These are phyloP conservation scores for Fomitiporia mediterranea DNA, from an alignment of 1,284 basidiomycete species.

Conservation along the genomic window DNA sequence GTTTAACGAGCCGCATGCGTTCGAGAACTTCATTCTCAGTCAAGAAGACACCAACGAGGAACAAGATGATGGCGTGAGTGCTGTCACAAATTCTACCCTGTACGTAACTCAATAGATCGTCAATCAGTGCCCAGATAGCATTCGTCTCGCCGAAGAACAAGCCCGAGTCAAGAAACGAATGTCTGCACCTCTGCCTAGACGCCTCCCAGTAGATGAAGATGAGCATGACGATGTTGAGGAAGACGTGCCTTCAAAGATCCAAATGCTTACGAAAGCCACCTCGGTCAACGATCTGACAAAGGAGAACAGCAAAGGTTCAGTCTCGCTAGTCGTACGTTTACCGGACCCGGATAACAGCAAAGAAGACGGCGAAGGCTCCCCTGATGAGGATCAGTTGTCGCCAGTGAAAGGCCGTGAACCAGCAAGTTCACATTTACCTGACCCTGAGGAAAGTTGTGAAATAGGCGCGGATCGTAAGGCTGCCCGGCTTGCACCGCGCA, in stretches of 20 bases:
- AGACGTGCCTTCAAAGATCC: background rate
- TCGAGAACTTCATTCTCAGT: slow-evolving; percentile 17
- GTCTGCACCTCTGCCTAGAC: slow-evolving; percentile 16
- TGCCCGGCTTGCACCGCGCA: too few relatives aligned
- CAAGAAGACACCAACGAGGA: slow-evolving; percentile 9
- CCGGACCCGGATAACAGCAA: background rate
- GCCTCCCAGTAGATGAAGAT: slow-evolving; percentile 16
- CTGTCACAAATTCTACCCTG: background rate
- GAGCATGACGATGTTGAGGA: slow-evolving; percentile 1
- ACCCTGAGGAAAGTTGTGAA: too few relatives aligned
- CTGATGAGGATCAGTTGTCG: background rate
- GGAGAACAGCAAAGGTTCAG: background rate
- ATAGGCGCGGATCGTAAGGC: too few relatives aligned
- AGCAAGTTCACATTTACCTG: background rate
- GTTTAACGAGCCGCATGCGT: slow-evolving; percentile 17
- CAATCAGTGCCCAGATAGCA: background rate
- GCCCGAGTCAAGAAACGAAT: slow-evolving; percentile 15
- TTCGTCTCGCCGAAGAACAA: slow-evolving; percentile 16
- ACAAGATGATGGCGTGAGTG: slow-evolving; percentile 10
- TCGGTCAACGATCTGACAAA: background rate
- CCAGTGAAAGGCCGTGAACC: background rate
- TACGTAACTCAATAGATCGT: background rate
- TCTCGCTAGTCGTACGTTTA: background rate
- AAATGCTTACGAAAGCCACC: background rate
- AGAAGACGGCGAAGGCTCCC: background rate